phyloP scores from a whole-genome alignment of 345 rosid genomes.

The Bruguiera parviflora region DNA sequence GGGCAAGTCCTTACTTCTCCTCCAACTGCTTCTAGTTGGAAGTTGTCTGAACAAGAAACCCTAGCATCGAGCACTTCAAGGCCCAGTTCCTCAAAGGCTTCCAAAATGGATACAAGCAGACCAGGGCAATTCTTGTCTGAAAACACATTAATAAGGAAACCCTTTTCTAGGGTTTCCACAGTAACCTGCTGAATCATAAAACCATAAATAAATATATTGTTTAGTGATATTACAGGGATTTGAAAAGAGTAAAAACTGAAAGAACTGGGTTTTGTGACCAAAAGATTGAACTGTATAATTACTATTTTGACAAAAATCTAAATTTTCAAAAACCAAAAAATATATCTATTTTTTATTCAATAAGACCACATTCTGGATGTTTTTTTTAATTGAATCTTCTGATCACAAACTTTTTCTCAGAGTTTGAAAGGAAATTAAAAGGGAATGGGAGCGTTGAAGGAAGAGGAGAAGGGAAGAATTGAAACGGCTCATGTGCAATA shows the following conservation, averaged over 20 bases:
- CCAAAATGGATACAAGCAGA: conserved; percentile 52
- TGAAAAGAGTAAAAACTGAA: no score
- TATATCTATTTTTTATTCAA: no score
- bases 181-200: conserved; percentile 33
- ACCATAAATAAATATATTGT: neutral
- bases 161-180: conserved; percentile 59
- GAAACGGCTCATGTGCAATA: conserved; percentile 25
- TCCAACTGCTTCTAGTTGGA: conserved; percentile 57
- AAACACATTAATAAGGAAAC: conserved; percentile 52
- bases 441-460: neutral
- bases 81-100: conserved; percentile 60
- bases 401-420: no score
- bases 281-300: no score
- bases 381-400: no score
- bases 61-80: conserved; percentile 62
- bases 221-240: no score
- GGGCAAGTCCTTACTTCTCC: conserved; percentile 39
- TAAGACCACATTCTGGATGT: no score
- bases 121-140: conserved; percentile 51
- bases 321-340: no score
- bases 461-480: neutral
- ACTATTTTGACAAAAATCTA: no score
- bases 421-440: neutral
- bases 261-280: no score
- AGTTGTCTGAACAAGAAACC: conserved; percentile 53